These are phyloP conservation scores for Diatrype stigma DNA, from an alignment of 2,329 filamentous ascomycete genomes.

Conservation along the genomic window DNA sequence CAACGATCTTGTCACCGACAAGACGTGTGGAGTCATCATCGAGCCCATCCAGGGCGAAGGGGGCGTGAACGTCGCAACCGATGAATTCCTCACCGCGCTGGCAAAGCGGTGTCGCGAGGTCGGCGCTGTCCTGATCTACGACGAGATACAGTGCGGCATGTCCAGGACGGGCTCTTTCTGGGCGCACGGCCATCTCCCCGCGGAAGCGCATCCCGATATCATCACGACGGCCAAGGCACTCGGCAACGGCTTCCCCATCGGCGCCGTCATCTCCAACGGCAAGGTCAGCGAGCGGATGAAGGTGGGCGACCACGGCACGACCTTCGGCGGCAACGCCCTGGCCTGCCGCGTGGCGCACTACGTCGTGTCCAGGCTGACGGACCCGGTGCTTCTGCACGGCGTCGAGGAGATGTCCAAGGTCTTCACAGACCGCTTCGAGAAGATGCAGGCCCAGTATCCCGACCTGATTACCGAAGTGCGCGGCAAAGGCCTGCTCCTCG, in stretches of 20 bases:
- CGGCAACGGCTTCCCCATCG: conserved; percentile 94
- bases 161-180: conserved; percentile 83
- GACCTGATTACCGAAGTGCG: conserved; percentile 72
- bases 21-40: conserved; percentile 90
- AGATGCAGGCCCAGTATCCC: conserved; percentile 51
- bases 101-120: conserved; percentile 80
- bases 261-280: conserved; percentile 63
- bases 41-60: conserved; percentile 98
- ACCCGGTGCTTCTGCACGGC: conserved; percentile 62
- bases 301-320: conserved; percentile 84
- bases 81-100: conserved; percentile 81
- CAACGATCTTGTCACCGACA: conserved; percentile 69
- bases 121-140: conserved; percentile 84
- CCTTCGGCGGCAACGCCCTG: conserved; percentile 88
- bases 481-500: conserved; percentile 80
- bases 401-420: conserved; percentile 63
- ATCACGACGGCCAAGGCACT: conserved; percentile 93
- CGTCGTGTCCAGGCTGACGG: conserved; percentile 72
- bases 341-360: conserved; percentile 81
- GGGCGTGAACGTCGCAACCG: conserved; percentile 77
- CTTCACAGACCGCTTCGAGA: conserved; percentile 44
- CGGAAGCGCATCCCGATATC: conserved; percentile 85
- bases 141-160: conserved; percentile 96
- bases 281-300: conserved; percentile 63
- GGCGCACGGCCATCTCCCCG: conserved; percentile 72